Percentiles rank a stretch among this genome's conserved stretches.
Evolutionary conservation across 371 early-diverging fungal species (phyloP).

Genomic region (Actinomucor elegans): DNA sequence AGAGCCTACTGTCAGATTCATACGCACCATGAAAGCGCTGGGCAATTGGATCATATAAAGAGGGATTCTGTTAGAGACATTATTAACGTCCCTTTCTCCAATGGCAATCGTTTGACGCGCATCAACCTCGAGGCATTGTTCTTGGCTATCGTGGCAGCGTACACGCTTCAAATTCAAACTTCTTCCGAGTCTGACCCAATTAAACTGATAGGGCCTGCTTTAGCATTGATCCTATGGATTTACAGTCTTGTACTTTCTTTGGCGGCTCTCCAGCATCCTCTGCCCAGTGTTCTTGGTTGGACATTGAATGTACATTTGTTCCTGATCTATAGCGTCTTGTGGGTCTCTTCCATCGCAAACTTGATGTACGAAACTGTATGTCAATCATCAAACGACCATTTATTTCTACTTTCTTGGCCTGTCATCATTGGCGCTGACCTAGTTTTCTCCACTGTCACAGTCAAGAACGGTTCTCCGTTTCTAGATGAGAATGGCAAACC

Average conservation of each 20-base stretch:
- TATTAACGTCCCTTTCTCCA: background rate
- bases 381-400: too few relatives aligned
- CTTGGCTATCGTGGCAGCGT: conserved; percentile 1
- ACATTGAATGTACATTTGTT: conserved; percentile 35
- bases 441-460: conserved; percentile 23
- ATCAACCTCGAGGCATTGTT: conserved; percentile 6
- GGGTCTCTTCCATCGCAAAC: conserved; percentile 2
- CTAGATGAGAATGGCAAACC: conserved; percentile 29
- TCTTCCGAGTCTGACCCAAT: background rate
- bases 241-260: conserved; percentile 19
- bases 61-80: conserved; percentile 3
- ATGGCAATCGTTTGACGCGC: conserved; percentile 6
- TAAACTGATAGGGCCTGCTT: background rate
- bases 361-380: too few relatives aligned
- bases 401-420: background rate
- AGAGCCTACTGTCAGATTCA: conserved; percentile 9
- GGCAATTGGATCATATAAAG: background rate
- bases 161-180: background rate
- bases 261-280: conserved; percentile 2
- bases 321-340: conserved; percentile 19
- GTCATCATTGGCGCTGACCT: conserved; percentile 24
- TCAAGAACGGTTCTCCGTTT: conserved; percentile 27
- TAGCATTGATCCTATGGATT: conserved; percentile 11
- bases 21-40: background rate
- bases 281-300: conserved; percentile 28